Evolutionary conservation across 225 moss, liverwort and hornwort genomes (phyloP).

Genomic region (Antitrichia curtipendula): DNA sequence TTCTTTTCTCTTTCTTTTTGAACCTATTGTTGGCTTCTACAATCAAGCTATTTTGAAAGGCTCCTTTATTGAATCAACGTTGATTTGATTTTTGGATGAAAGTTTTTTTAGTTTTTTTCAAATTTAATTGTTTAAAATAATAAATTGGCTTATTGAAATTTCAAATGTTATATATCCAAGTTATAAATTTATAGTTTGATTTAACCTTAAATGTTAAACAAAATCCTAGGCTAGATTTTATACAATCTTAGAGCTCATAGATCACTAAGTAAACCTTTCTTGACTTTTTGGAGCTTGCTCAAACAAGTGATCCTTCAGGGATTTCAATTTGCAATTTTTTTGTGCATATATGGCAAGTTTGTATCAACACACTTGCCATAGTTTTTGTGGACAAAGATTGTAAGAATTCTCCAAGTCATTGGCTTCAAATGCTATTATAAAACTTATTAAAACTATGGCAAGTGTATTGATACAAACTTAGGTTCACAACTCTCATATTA

Average conservation of each 20-base stretch:
- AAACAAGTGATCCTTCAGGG: no score
- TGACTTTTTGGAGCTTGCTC: not conserved
- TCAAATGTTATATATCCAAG: not conserved
- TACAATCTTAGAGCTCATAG: rapidly evolving
- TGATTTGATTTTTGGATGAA: not conserved
- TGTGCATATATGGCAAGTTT: no score
- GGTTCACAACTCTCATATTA: not conserved
- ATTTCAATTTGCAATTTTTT: no score
- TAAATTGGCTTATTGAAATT: not conserved
- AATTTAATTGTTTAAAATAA: no score
- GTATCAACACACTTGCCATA: no score
- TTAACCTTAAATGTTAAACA: rapidly evolving
- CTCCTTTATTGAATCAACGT: not conserved
- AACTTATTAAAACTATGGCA: not conserved
- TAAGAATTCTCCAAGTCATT: no score
- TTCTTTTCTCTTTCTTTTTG: rapidly evolving
- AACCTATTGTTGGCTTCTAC: not conserved
- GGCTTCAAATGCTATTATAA: not conserved
- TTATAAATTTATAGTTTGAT: not conserved
- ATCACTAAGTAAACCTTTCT: not conserved
- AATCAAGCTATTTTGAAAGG: not conserved
- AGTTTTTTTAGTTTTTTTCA: not conserved
- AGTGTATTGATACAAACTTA: not conserved
- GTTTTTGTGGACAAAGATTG: no score
- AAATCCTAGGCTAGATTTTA: rapidly evolving